Percentiles rank a stretch among this genome's conserved stretches.
These are phyloP conservation scores for Podosphaera fusca DNA, from an alignment of 2,329 filamentous ascomycete species.

Conservation along the genomic window DNA sequence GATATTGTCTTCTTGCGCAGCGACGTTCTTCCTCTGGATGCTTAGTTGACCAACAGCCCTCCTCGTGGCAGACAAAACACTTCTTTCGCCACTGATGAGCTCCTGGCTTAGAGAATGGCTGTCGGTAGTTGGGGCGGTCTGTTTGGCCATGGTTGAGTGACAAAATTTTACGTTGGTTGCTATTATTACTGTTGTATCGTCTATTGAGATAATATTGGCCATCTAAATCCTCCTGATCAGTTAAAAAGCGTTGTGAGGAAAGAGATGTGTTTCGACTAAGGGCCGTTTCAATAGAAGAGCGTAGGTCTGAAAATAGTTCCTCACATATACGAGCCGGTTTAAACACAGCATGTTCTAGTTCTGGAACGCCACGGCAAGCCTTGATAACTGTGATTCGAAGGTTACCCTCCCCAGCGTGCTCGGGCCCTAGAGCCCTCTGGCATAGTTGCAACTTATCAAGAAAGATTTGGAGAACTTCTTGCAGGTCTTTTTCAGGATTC, in stretches of 20 bases:
- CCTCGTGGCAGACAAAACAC: background rate
- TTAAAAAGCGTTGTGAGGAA: background rate
- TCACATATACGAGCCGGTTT: background rate
- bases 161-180: background rate
- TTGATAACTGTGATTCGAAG: background rate
- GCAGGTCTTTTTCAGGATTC: background rate
- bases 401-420: background rate
- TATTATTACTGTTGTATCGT: background rate
- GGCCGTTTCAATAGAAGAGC: background rate
- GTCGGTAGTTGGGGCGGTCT: background rate
- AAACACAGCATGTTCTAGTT: background rate
- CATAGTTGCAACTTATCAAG: background rate
- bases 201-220: background rate
- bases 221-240: background rate
- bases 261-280: background rate
- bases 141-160: background rate
- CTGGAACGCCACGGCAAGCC: background rate
- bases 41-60: too few relatives aligned
- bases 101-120: background rate
- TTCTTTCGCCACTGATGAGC: background rate
- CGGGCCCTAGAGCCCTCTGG: background rate
- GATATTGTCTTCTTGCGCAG: too few relatives aligned
- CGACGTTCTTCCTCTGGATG: too few relatives aligned
- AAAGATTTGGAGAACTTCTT: background rate
- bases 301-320: background rate